phyloP scores from a whole-genome alignment of 2,329 filamentous ascomycete genomes.

The Xylariaceae sp. region DNA sequence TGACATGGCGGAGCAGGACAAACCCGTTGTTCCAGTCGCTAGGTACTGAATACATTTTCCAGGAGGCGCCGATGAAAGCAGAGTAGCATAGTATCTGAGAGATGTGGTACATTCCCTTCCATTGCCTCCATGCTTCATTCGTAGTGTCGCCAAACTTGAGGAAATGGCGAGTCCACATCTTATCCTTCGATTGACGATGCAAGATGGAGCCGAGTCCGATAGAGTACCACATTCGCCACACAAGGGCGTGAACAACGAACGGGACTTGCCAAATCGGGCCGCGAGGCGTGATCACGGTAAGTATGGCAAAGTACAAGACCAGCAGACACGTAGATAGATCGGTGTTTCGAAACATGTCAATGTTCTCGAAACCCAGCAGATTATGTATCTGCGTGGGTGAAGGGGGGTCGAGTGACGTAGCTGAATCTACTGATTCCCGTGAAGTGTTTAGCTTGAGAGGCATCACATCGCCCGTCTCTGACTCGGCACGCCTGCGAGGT shows the following conservation, averaged over 20 bases:
- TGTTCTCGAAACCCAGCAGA: slow-evolving; percentile 74
- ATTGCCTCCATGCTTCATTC: slow-evolving; percentile 92
- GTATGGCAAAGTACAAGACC: slow-evolving; percentile 66
- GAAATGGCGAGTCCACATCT: slow-evolving; percentile 96
- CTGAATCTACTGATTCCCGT: slow-evolving; percentile 14
- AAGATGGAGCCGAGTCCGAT: slow-evolving; percentile 83
- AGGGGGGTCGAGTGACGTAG: slow-evolving; percentile 26
- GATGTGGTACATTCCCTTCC: slow-evolving; percentile 93
- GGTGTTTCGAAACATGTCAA: slow-evolving; percentile 83
- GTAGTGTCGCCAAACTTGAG: slow-evolving; percentile 91
- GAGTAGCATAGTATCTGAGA: slow-evolving; percentile 87
- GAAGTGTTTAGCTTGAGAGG: slow-evolving; percentile 10
- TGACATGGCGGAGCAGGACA: slow-evolving; percentile 78
- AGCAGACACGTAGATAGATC: slow-evolving; percentile 78
- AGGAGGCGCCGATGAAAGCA: slow-evolving; percentile 84
- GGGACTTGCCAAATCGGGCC: slow-evolving; percentile 71
- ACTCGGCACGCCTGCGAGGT: slow-evolving; percentile 55
- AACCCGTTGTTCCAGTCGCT: slow-evolving; percentile 84
- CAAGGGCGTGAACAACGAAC: slow-evolving; percentile 74
- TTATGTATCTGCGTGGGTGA: slow-evolving; percentile 71
- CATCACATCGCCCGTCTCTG: slow-evolving; percentile 15
- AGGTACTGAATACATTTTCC: slow-evolving; percentile 94
- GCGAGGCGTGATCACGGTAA: slow-evolving; percentile 73
- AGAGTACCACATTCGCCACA: slow-evolving; percentile 90
- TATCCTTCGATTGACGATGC: slow-evolving; percentile 79